These are phyloP conservation scores for Lepidium didymum DNA, from an alignment of 345 rosid species.

Conservation along the genomic window DNA sequence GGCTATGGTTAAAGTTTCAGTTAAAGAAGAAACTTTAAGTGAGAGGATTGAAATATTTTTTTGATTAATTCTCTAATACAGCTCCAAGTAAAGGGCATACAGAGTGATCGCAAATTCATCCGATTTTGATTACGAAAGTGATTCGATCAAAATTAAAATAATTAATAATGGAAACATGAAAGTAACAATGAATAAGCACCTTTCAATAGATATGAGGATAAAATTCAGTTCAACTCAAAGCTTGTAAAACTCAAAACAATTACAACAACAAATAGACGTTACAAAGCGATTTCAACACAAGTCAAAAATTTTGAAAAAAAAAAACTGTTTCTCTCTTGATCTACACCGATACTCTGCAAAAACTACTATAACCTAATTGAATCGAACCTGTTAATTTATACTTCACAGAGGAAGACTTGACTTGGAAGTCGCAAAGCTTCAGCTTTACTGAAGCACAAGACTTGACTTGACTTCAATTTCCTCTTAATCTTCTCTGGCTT, in stretches of 20 bases:
- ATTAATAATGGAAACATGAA: neutral
- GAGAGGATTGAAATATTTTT: conserved; percentile 44
- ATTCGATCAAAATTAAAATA: neutral
- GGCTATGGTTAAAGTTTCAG: conserved; percentile 89
- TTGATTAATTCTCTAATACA: neutral
- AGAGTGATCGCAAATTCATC: neutral
- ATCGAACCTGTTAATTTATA: no score
- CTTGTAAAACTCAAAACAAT: neutral
- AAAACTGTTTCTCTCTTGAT: no score
- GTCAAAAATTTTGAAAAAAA: neutral
- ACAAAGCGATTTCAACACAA: conserved; percentile 1
- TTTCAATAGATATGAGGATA: neutral
- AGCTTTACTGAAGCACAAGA: no score
- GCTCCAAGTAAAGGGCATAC: neutral
- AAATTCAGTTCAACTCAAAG: conserved; percentile 11
- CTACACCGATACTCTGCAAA: no score
- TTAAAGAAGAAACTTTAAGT: conserved; percentile 62
- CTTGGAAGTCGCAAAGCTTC: no score
- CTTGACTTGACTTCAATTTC: no score
- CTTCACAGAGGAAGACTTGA: no score
- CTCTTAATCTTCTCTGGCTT: no score
- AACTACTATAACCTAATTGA: no score
- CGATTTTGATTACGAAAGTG: neutral
- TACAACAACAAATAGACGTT: conserved; percentile 1
- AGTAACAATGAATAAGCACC: neutral